Evolutionary conservation across 225 moss, liverwort and hornwort species (phyloP).

Genomic region (Sphagnum contortum): DNA sequence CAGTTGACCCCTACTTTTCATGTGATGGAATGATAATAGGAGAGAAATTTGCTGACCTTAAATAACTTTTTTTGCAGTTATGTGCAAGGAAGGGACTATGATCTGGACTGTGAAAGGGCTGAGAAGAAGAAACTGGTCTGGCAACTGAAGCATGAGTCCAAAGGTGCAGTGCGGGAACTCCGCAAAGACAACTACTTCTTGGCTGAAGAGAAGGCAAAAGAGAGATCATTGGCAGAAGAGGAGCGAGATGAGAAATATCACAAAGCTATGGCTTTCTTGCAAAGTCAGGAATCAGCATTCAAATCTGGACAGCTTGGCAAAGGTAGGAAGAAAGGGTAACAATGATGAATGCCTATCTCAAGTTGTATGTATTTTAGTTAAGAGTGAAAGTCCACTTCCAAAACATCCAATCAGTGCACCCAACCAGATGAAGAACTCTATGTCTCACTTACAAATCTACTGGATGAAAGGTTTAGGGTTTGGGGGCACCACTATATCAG

Average conservation of each 20-base stretch:
- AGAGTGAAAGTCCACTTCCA: too few relatives aligned
- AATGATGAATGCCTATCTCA: constrained; percentile 6
- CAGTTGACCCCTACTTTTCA: too few relatives aligned
- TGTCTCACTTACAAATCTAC: too few relatives aligned
- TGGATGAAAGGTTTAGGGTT: too few relatives aligned
- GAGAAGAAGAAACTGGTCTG: constrained; percentile 74
- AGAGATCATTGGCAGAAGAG: constrained; percentile 41
- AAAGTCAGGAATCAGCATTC: constrained; percentile 87
- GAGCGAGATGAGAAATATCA: constrained; percentile 83
- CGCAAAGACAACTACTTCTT: constrained; percentile 88
- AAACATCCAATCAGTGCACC: too few relatives aligned
- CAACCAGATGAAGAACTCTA: too few relatives aligned
- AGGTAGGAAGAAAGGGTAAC: constrained; percentile 59
- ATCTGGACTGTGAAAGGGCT: constrained; percentile 88
- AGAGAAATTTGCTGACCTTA: neutral
- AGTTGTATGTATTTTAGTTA: too few relatives aligned
- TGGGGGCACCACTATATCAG: too few relatives aligned
- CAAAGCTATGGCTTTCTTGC: constrained; percentile 87
- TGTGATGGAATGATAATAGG: too few relatives aligned
- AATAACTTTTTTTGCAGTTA: constrained; percentile 21
- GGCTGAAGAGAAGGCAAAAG: constrained; percentile 63
- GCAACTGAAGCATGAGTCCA: constrained; percentile 66
- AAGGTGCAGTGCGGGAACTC: constrained; percentile 86
- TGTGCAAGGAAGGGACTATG: constrained; percentile 70
- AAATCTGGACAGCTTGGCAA: constrained; percentile 96